A percentile compares a stretch with the other conserved stretches of the same genome.
Evolutionary conservation across 2,329 filamentous ascomycete species (phyloP).

Genomic region (Clarireedia monteithiana): DNA sequence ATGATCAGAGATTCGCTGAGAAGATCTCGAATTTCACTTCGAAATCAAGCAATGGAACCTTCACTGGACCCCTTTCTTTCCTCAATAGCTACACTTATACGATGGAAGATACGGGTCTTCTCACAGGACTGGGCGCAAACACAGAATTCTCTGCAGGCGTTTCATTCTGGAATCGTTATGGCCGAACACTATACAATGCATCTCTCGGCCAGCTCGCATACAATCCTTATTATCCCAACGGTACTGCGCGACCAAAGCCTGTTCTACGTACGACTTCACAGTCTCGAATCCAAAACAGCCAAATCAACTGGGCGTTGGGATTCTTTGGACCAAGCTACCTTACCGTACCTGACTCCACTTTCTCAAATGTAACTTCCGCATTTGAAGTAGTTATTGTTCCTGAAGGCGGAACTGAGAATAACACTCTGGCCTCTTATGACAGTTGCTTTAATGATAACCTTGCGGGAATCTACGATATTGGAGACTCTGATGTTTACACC

Average conservation of each 20-base stretch:
- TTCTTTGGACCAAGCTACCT: constrained; percentile 43
- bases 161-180: constrained; percentile 46
- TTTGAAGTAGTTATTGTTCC: constrained; percentile 43
- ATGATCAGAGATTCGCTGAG: constrained; percentile 39
- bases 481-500: constrained; percentile 34
- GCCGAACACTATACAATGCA: constrained; percentile 44
- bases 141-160: constrained; percentile 44
- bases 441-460: constrained; percentile 37
- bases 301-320: constrained; percentile 43
- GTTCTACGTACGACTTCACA: constrained; percentile 47
- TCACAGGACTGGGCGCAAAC: constrained; percentile 42
- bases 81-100: constrained; percentile 44
- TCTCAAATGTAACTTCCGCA: constrained; percentile 34
- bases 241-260: constrained; percentile 40
- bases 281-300: constrained; percentile 45
- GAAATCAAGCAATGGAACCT: constrained; percentile 29
- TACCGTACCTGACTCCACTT: constrained; percentile 30
- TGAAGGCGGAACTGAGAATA: constrained; percentile 42
- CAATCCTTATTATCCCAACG: constrained; percentile 37
- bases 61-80: constrained; percentile 42
- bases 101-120: constrained; percentile 33
- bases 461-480: constrained; percentile 23
- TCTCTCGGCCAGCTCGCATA: constrained; percentile 40
- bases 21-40: constrained; percentile 41
- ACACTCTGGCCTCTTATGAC: constrained; percentile 45